Conservation (phyloP, 169 alveolate species). For the Plasmodium ovale region DNA sequence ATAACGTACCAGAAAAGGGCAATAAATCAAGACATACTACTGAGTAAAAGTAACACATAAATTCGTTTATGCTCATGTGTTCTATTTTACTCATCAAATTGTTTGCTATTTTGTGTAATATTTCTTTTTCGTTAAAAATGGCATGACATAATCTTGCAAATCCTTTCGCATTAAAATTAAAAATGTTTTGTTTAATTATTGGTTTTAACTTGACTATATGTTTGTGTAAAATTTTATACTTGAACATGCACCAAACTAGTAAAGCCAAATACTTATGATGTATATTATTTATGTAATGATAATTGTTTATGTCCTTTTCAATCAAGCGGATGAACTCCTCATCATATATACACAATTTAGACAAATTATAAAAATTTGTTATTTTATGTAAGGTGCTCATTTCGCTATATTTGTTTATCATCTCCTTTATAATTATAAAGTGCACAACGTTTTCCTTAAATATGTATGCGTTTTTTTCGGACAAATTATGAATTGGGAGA, state of each 20-base stretch:
- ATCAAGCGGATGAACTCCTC: slow-evolving; percentile 33
- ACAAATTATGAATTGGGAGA: slow-evolving; percentile 7
- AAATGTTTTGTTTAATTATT: slow-evolving; percentile 21
- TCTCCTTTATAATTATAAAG: slow-evolving; percentile 28
- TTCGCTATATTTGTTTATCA: slow-evolving; percentile 32
- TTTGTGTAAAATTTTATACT: slow-evolving; percentile 29
- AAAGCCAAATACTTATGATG: slow-evolving; percentile 67
- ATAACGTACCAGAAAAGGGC: not conserved
- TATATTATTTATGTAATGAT: slow-evolving; percentile 61
- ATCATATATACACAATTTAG: slow-evolving; percentile 61
- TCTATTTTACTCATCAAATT: slow-evolving; percentile 20
- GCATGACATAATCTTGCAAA: slow-evolving; percentile 61
- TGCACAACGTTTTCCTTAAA: slow-evolving; percentile 55
- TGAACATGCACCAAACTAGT: slow-evolving; percentile 64
- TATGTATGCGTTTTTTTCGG: slow-evolving; percentile 29
- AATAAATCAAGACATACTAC: slow-evolving; percentile 55
- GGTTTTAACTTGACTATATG: slow-evolving; percentile 34
- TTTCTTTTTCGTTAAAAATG: slow-evolving; percentile 37
- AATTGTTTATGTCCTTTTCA: slow-evolving; percentile 55
- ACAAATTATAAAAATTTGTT: slow-evolving; percentile 22
- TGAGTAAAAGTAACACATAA: slow-evolving; percentile 57
- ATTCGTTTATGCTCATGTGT: slow-evolving; percentile 33
- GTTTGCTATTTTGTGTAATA: slow-evolving; percentile 29
- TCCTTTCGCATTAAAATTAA: slow-evolving; percentile 51
- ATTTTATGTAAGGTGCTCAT: slow-evolving; percentile 63